Evolutionary conservation across 2,329 filamentous ascomycete species (phyloP).

Genomic region (Aspergillus latus): DNA sequence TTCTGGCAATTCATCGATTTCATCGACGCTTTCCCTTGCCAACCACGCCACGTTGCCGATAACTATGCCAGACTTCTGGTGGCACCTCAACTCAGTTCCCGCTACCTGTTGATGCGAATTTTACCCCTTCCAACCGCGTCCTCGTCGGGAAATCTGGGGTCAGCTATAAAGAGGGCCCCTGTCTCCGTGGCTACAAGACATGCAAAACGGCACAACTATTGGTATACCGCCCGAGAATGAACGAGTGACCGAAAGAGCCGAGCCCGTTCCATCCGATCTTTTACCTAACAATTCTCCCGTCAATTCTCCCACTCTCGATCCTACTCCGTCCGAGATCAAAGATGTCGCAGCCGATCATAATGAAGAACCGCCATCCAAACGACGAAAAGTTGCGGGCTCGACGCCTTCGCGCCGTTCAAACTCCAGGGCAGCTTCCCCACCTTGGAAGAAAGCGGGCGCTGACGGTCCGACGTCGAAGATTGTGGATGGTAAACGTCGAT

Average conservation of each 20-base stretch:
- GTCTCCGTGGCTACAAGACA: slow-evolving; percentile 45
- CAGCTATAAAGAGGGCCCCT: slow-evolving; percentile 42
- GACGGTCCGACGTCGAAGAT: slow-evolving; percentile 86
- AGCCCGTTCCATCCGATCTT: slow-evolving; percentile 24
- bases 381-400: slow-evolving; percentile 43
- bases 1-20: slow-evolving; percentile 37
- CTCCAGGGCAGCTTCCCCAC: slow-evolving; percentile 65
- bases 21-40: slow-evolving; percentile 34
- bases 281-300: slow-evolving; percentile 22
- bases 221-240: slow-evolving; percentile 43
- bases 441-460: slow-evolving; percentile 84
- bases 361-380: slow-evolving; percentile 47
- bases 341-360: slow-evolving; percentile 28
- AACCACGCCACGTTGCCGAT: slow-evolving; percentile 44
- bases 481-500: slow-evolving; percentile 61
- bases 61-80: slow-evolving; percentile 47
- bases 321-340: slow-evolving; percentile 29
- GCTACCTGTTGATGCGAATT: slow-evolving; percentile 45
- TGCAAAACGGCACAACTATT: slow-evolving; percentile 48
- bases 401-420: slow-evolving; percentile 37
- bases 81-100: slow-evolving; percentile 30
- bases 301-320: slow-evolving; percentile 26
- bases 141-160: slow-evolving; percentile 49
- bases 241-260: slow-evolving; percentile 34
- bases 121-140: slow-evolving; percentile 34